Base-by-base conservation (phyloP, 2,329 filamentous ascomycete species). In the Cercospora sp. region DNA sequence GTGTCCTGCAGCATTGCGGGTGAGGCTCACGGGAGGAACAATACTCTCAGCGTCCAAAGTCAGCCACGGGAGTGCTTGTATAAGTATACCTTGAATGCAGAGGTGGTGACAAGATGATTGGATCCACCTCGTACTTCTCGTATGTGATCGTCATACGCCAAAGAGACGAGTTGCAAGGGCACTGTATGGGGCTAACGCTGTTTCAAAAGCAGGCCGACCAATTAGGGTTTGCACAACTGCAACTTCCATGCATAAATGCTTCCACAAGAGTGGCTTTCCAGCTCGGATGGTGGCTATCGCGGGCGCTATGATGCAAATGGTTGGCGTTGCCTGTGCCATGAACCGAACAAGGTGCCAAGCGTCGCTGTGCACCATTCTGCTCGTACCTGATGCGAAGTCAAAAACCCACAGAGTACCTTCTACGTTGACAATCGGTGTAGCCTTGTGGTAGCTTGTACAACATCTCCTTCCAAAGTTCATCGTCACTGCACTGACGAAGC, bases 51-150 rank as follows among this genome's bases (percentile, higher is more conserved):
- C 3, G 48, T 18, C 26, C 18, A 45, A n/a, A 53, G 6, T 28
- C 26, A 23, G 53, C 36, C 40, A 58, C 28, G 40, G 60, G 18
- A 23, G 13, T 64, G 31, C 31, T 63, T 67, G 60, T 64, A 67
- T 40, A 45, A 48, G 30, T 33, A 48, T 30, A n/a, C 51, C 1
- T 31, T 30, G 16, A 16, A 20, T 31, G 16, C 16, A 33, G n/a
- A 20, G 26, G 28, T 10, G 18, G 42, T 28, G 16, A 30, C n/a
- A 18, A 23, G 28, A 23, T 31, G 20, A 40, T 9, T 2, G 42
- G n/a, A 8, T 31, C 45, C 60, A 55, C 55, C 31, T 68, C 66
- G 66, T 64, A 68, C 26, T 51, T 64, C 66, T 68, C 66, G 66
- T 68, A 68, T 51, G 30, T 3, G 61, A 64, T 64, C 57, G 62